Evolutionary conservation across 2,329 filamentous ascomycete genomes (phyloP), one percentile per base, ranked within the genome.

Genomic region (Verticillium zaregamsianum): DNA sequence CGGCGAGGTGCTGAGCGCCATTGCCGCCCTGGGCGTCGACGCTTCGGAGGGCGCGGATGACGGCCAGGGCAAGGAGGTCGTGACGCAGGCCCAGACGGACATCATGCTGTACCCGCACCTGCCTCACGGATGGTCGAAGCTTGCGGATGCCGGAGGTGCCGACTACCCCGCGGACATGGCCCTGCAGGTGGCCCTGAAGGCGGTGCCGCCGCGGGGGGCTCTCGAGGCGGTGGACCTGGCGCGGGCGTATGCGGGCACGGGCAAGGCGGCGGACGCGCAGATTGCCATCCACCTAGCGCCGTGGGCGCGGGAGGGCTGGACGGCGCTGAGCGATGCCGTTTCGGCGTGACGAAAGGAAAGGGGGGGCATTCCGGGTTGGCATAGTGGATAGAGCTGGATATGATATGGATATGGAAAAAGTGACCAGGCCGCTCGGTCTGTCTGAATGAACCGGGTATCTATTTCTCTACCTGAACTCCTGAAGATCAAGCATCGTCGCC

Each of bases 51-150:
- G 82, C 58, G 32, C 12, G 20, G 76, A 76, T 32, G 75, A 78
- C 1, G 79, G 84, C 49, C 33, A 23, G 45, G 45, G 45, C 12
- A 75, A 82, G 58, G 80, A 83, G 59, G 77, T 84, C 54, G 71
- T 87, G 39, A 79, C 83, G 1, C 89, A 95, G 75, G 85, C 91
- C 1, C 88, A 92, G 69, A 86, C 82, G 17, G 89, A 92, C 60
- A 85, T 97, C 20, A 90, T 97, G 85, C 82, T 97, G 25, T 85
- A 90, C 57, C 95, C 95, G 0, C 82, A 89, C 62, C 83, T 93
- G 62, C 87, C 93, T 0, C 86, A 90, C 59, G 91, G 92, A 0
- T 99, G 95, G 95, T 83, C 86, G 52, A 82, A 90, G 58, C 79
- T 98, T 28, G 87, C 90, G 0, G 82, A 86, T 40, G 74, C 84